phyloP scores from a whole-genome alignment of 2,329 filamentous ascomycete genomes.

The Colletotrichum musicola region DNA sequence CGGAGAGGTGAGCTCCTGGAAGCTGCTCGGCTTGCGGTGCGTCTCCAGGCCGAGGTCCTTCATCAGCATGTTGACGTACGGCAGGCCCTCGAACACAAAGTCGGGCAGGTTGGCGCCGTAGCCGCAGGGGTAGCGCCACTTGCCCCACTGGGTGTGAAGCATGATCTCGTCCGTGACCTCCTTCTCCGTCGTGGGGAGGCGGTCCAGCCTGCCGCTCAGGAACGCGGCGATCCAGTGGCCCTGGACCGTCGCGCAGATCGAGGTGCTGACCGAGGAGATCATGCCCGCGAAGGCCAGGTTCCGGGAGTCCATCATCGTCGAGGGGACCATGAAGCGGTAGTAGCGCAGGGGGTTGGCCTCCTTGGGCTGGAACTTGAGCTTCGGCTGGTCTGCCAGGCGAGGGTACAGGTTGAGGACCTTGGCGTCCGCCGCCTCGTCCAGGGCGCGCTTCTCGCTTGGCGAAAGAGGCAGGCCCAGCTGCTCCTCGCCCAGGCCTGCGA shows the following conservation, averaged over 20 bases:
- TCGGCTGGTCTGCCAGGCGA: slow-evolving; percentile 31
- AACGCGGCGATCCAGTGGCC: slow-evolving; percentile 71
- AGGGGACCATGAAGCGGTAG: slow-evolving; percentile 46
- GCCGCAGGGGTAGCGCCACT: slow-evolving; percentile 65
- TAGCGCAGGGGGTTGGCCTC: slow-evolving; percentile 42
- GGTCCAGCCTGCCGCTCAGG: slow-evolving; percentile 61
- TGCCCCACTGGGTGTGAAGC: slow-evolving; percentile 66
- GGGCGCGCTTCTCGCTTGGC: slow-evolving; percentile 19
- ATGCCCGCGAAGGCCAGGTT: slow-evolving; percentile 51
- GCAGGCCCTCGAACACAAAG: slow-evolving; percentile 71
- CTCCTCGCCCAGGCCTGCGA: slow-evolving; percentile 43
- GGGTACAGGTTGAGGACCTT: slow-evolving; percentile 10
- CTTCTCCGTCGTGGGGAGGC: slow-evolving; percentile 39
- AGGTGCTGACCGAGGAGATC: slow-evolving; percentile 48
- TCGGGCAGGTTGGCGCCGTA: slow-evolving; percentile 64
- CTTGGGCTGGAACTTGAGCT: slow-evolving; percentile 42
- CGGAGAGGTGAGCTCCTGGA: slow-evolving; percentile 35
- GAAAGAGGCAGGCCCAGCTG: neutral
- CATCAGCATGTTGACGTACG: slow-evolving; percentile 57
- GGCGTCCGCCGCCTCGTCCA: slow-evolving; percentile 1
- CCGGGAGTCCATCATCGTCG: slow-evolving; percentile 38
- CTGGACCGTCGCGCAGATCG: slow-evolving; percentile 50
- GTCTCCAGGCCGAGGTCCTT: slow-evolving; percentile 39
- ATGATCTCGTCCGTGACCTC: slow-evolving; percentile 57
- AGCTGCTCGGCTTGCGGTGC: slow-evolving; percentile 37